Base-by-base conservation (phyloP, 768 basidiomycete species). In the Phallus indusiatus region DNA sequence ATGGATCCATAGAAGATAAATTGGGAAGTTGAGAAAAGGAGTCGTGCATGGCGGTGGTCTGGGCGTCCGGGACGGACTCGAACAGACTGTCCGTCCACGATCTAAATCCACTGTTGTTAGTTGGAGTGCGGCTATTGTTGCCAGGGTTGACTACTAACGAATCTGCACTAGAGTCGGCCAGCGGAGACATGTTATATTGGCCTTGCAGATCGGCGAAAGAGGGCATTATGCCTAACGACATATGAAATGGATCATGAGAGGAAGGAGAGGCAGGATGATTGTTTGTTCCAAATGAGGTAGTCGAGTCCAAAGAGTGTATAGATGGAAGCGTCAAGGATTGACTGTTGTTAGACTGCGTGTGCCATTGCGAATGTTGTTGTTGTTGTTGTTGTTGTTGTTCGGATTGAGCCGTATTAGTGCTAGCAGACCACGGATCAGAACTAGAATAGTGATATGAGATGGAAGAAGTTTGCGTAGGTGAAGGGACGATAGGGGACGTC, bases 361-460 rank as follows among this genome's bases (percentile, higher is more conserved):
- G 28, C 37, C 37, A 56, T 18, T 42, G 20, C 7, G 24, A n/a
- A n/a, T n/a, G n/a, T n/a, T n/a, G n/a, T n/a, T n/a, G n/a, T n/a
- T n/a, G n/a, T n/a, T n/a, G 49, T 12, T 12, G n/a, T 50, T 50
- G 49, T 50, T n/a, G 9, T 18, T 47, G n/a, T 24, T 47, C 20
- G 55, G 1, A 22, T 60, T 36, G 33, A n/a, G n/a, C n/a, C n/a
- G n/a, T n/a, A n/a, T n/a, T n/a, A 61, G 74, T 69, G 56, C 72
- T 64, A 51, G 79, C 80, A 50, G 76, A 56, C 54, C 72, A 67
- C 6, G 77, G 70, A 33, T 75, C 63, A 18, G 68, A 67, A 50
- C 75, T 67, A 60, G 78, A 69, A 62, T 76, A 81, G 66, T 74
- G 62, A 62, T 75, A 84, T 9, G 67, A 66, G 62, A 79, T 74